Evolutionary conservation across 768 basidiomycete genomes (phyloP), one percentile per base, ranked within the genome.

Genomic region (Sporobolomyces pararoseus): DNA sequence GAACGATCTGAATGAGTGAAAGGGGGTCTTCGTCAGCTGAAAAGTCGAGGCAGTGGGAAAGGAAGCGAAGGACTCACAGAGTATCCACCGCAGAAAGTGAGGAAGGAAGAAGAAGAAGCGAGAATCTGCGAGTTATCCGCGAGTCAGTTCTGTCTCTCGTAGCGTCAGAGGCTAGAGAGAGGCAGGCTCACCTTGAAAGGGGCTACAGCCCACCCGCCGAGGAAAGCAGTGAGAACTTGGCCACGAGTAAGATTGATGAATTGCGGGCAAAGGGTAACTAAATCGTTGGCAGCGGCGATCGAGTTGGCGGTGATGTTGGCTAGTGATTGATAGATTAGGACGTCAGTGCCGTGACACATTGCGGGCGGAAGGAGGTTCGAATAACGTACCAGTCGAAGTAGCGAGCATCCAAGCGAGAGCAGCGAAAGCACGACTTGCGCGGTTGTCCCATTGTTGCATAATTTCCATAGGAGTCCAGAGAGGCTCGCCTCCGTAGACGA

Each of bases 201-300:
- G 2, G 60, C 66, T 34, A 65, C 55, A 1, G 65, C 66, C 91
- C 91, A 94, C 0, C 89, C 89, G 5, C 90, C 90, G 9, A 93
- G 78, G 61, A 94, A 66, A 1, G 89, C 89, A 68, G 70, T 71
- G 29, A 70, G 44, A 50, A 61, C 59, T 39, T 61, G 59, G 23
- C 59, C 59, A 35, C 91, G 83, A 50, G 85, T 83, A 72, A 94
- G 90, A 77, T 92, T 89, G 80, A 93, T 85, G 72, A 84, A 93
- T 63, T 83, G 72, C 34, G 89, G 91, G 76, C 83, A 85, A 47
- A 89, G 80, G n/a, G 85, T 90, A 4, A 86, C 89, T 81, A 92
- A 85, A 77, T 94, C 91, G 76, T 92, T 93, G 7, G 88, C 90
- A 4, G 90, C 88, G 27, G 83, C 82, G 57, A 87, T 82, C 9